phyloP scores from a whole-genome alignment of 2,329 filamentous ascomycete species.

The Lasiodiplodia gonubiensis region DNA sequence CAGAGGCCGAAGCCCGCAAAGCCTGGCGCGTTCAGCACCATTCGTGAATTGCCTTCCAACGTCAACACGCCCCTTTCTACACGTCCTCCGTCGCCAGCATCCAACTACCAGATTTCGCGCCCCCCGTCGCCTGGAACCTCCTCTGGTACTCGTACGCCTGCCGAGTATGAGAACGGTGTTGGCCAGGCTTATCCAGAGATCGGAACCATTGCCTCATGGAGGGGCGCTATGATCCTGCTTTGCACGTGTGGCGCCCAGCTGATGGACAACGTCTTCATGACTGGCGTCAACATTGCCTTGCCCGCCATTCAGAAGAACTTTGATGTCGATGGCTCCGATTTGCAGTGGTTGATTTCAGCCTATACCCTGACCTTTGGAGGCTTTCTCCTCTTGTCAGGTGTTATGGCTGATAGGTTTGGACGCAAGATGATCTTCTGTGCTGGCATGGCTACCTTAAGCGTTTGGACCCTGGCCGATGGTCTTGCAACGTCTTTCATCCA shows the following conservation, averaged over 20 bases:
- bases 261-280: conserved; percentile 52
- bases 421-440: conserved; percentile 47
- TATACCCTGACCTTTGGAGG: conserved; percentile 38
- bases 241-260: conserved; percentile 52
- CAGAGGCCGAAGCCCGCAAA: conserved; percentile 26
- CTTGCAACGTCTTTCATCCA: conserved; percentile 53
- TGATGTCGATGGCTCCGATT: conserved; percentile 20
- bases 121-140: conserved; percentile 17
- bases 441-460: conserved; percentile 38
- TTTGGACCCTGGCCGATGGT: conserved; percentile 54
- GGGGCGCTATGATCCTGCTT: conserved; percentile 47
- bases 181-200: conserved; percentile 38
- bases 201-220: conserved; percentile 46
- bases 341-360: conserved; percentile 31
- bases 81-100: conserved; percentile 23
- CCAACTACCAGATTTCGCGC: conserved; percentile 4
- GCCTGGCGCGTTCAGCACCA: conserved; percentile 24
- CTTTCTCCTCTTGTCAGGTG: conserved; percentile 32
- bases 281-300: conserved; percentile 29
- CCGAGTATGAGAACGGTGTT: conserved; percentile 23
- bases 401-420: conserved; percentile 47
- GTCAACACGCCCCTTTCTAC: conserved; percentile 28
- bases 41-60: conserved; percentile 27
- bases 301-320: conserved; percentile 30
- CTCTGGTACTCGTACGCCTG: conserved; percentile 8